Evolutionary conservation across 1,284 basidiomycete genomes (phyloP), one percentile per base, ranked within the genome.

Genomic region (Ceratobasidium sp.): DNA sequence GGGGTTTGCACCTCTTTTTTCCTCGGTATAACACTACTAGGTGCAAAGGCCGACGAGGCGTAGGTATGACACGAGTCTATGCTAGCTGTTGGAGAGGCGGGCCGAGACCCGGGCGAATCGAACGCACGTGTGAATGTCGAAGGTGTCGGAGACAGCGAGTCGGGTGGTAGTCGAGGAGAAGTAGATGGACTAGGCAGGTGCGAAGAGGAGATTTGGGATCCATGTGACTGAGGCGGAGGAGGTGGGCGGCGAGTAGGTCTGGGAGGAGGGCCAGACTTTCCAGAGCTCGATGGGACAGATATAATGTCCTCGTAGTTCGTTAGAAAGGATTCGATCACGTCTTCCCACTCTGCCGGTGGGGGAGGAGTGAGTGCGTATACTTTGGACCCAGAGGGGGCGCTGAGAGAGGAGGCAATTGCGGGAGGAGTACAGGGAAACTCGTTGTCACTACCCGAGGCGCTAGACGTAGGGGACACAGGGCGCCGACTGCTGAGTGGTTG

Each of bases 381-480:
- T 11, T 55, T 44, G 6, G 35, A 11, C 14, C 32, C 35, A n/a
- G 18, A 32, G 9, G 58, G 3, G 23, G 18, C 21, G 35, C 50
- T 50, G 11, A 63, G 38, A 13, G 52, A 32, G 41, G 35, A 16
- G 18, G 66, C 38, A 8, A 41, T 43, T 4, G 46, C 30, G 9
- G 61, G 66, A 11, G 66, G 66, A 2, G 66, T 69, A 16, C 66
- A 35, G 21, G 66, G 66, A 1, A 52, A 23, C 41, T 69, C 66
- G 1, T 50, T 69, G 52, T 69, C 66, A 38, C 66, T 69, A 52
- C 66, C 55, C 38, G 66, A 69, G 43, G 66, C 52, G 44, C 66
- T 69, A n/a, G 66, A 69, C 2, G 64, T 44, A 18, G 66, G 66
- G 4, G 66, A 69, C 7, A 69, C 66, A 16, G 66, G 52, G 11